phyloP scores from a whole-genome alignment of 1,139 yeast species.

The Pichia norvegensis region DNA sequence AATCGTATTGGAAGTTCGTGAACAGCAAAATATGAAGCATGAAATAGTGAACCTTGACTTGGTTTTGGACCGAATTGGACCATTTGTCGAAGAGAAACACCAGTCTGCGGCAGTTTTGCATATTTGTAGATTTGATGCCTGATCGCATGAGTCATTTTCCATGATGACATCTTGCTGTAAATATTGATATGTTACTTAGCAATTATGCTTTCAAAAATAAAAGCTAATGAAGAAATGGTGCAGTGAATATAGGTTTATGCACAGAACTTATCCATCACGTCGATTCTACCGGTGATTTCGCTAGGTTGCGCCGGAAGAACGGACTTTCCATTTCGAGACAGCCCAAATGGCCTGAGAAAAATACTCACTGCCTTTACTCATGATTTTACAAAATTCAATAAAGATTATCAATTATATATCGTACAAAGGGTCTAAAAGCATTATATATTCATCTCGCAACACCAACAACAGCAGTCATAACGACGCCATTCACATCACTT shows the following conservation, averaged over 20 bases:
- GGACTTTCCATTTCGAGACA: constrained; percentile 2
- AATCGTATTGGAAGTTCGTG: constrained; percentile 83
- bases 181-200: no score
- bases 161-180: constrained; percentile 14
- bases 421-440: not conserved
- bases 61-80: constrained; percentile 86
- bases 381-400: not conserved
- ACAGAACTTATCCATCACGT: not conserved
- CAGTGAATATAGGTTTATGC: no score
- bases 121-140: constrained; percentile 35
- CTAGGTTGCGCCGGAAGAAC: constrained; percentile 8
- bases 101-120: constrained; percentile 75
- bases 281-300: not conserved
- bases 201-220: no score
- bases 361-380: not conserved
- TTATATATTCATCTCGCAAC: constrained; percentile 5
- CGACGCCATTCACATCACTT: constrained; percentile 33
- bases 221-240: no score
- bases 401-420: no score
- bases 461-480: constrained; percentile 28
- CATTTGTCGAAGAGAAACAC: constrained; percentile 80
- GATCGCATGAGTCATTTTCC: constrained; percentile 26
- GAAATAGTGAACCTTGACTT: constrained; percentile 67
- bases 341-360: not conserved
- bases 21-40: constrained; percentile 79